phyloP scores from a whole-genome alignment of 2,329 filamentous ascomycete species.

The Thelonectria olida region DNA sequence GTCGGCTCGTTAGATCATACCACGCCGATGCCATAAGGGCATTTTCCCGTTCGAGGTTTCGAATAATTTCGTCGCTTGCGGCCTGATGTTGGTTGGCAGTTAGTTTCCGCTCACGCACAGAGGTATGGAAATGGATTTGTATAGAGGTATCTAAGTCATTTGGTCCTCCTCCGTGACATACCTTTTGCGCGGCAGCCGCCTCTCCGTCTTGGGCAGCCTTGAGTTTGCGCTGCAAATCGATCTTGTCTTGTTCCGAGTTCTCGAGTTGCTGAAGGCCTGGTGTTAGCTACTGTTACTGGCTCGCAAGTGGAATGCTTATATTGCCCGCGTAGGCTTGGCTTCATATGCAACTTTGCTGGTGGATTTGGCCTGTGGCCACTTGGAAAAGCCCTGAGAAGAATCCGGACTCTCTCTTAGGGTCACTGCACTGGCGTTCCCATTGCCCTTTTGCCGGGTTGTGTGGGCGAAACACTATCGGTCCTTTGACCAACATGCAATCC shows the following conservation, averaged over 20 bases:
- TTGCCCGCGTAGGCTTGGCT: slow-evolving; percentile 1
- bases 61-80: slow-evolving; percentile 64
- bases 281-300: slow-evolving; percentile 25
- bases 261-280: slow-evolving; percentile 61
- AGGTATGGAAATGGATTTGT: background rate
- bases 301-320: background rate
- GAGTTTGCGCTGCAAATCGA: slow-evolving; percentile 64
- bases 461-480: background rate
- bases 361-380: background rate
- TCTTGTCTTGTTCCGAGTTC: slow-evolving; percentile 64
- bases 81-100: slow-evolving; percentile 47
- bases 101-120: slow-evolving; percentile 10
- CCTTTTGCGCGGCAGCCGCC: slow-evolving; percentile 61
- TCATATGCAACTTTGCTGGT: background rate
- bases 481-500: background rate
- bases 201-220: slow-evolving; percentile 62
- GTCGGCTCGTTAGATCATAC: slow-evolving; percentile 81
- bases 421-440: background rate
- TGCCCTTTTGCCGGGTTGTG: background rate
- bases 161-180: slow-evolving; percentile 46
- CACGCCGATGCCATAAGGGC: slow-evolving; percentile 83
- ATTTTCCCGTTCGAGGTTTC: slow-evolving; percentile 80
- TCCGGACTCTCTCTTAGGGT: background rate
- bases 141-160: background rate
- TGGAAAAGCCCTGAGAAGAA: background rate